phyloP scores from a whole-genome alignment of 75 land plant species.

The Picea sitchensis region DNA sequence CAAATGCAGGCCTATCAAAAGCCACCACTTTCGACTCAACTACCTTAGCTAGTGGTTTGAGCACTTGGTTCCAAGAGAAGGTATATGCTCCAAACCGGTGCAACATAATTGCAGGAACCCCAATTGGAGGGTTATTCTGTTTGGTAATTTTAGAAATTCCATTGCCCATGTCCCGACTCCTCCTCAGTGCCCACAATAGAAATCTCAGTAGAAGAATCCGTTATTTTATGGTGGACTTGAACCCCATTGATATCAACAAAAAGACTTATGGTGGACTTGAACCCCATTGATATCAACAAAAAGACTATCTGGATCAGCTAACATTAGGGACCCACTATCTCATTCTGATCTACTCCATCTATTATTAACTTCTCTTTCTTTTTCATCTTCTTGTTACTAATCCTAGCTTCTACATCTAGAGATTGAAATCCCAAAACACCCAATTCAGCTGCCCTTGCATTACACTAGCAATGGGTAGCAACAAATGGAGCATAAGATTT shows the following conservation, averaged over 20 bases:
- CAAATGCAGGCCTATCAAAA: too few species aligned
- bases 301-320: slow-evolving; percentile 87
- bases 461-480: not conserved
- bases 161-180: too few species aligned
- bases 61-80: too few species aligned
- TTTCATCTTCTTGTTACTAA: slow-evolving; percentile 10
- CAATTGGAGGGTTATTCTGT: too few species aligned
- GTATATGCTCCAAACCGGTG: too few species aligned
- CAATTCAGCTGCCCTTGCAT: slow-evolving; percentile 10
- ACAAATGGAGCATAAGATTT: too few species aligned
- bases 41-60: too few species aligned
- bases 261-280: slow-evolving; percentile 60
- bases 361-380: too few species aligned
- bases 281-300: slow-evolving; percentile 81
- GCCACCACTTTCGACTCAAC: too few species aligned
- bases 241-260: too few species aligned
- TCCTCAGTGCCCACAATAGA: not conserved
- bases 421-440: slow-evolving; percentile 1
- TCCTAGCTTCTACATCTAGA: not conserved
- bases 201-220: slow-evolving; percentile 18
- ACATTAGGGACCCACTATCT: slow-evolving; percentile 56
- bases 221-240: slow-evolving; percentile 7
- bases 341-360: slow-evolving; percentile 74
- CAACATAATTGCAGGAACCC: too few species aligned
- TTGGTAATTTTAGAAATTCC: too few species aligned